Conservation (phyloP, 192 early-diverging fungal species). For the Mortierella hygrophila region DNA sequence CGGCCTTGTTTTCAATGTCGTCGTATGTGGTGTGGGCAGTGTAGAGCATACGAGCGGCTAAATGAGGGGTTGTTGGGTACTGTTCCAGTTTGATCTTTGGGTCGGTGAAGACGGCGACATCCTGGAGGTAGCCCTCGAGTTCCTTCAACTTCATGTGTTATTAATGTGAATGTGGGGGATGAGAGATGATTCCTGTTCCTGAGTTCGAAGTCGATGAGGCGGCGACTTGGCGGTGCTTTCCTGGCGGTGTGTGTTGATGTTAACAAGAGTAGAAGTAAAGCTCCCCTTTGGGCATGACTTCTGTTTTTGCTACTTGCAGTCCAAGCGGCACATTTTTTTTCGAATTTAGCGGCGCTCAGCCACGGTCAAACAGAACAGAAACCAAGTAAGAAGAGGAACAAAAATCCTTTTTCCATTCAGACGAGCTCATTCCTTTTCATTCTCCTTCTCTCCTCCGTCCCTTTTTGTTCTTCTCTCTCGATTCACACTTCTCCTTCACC, state of each 20-base stretch:
- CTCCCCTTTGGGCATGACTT: background rate
- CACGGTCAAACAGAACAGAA: conserved; percentile 5
- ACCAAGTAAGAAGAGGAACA: no score
- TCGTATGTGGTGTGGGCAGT: conserved; percentile 78
- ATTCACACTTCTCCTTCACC: background rate
- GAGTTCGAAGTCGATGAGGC: background rate
- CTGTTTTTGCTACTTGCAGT: background rate
- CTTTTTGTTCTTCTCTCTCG: background rate
- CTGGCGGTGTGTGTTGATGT: background rate
- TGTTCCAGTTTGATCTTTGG: conserved; percentile 85
- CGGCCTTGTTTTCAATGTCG: conserved; percentile 78
- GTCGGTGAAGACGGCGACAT: conserved; percentile 71
- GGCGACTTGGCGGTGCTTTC: background rate
- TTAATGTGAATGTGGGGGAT: background rate
- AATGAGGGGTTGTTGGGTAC: conserved; percentile 82
- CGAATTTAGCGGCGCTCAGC: conserved; percentile 3
- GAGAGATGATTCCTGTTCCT: background rate
- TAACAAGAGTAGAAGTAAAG: background rate
- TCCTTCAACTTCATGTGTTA: conserved; percentile 75
- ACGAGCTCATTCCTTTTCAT: conserved; percentile 9
- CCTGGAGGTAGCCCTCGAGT: conserved; percentile 74
- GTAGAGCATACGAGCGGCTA: conserved; percentile 82
- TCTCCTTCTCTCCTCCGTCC: background rate
- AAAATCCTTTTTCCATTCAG: background rate
- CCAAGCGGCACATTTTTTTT: background rate